These are phyloP conservation scores for Amanita polypyramis DNA, from an alignment of 768 basidiomycete genomes.

Conservation along the genomic window DNA sequence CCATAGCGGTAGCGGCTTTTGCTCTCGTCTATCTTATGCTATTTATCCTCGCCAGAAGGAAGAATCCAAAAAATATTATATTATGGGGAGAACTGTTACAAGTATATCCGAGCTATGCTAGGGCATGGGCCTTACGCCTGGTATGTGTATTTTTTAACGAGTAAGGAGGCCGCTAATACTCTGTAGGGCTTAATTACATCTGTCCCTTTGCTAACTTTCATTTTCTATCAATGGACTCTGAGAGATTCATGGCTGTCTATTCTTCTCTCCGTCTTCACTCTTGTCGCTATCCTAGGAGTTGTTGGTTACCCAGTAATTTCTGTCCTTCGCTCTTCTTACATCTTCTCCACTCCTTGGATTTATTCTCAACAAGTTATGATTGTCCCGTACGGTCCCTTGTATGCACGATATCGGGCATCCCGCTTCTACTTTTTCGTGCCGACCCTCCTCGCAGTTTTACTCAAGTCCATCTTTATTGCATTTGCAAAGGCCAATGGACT, in stretches of 20 bases:
- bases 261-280: slow-evolving; percentile 63
- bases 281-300: slow-evolving; percentile 40
- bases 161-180: slow-evolving; percentile 1
- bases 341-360: slow-evolving; percentile 17
- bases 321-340: slow-evolving; percentile 34
- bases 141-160: slow-evolving; percentile 31
- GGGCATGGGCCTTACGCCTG: slow-evolving; percentile 55
- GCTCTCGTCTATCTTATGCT: slow-evolving; percentile 39
- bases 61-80: slow-evolving; percentile 5
- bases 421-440: slow-evolving; percentile 62
- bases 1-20: slow-evolving; percentile 43
- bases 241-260: slow-evolving; percentile 81
- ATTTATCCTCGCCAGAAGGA: slow-evolving; percentile 19
- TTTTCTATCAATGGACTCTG: slow-evolving; percentile 87
- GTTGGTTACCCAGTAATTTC: slow-evolving; percentile 40
- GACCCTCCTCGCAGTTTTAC: slow-evolving; percentile 44
- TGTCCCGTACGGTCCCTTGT: slow-evolving; percentile 43
- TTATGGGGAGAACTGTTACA: slow-evolving; percentile 11
- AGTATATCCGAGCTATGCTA: slow-evolving; percentile 35
- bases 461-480: slow-evolving; percentile 65
- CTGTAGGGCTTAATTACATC: slow-evolving; percentile 51
- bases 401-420: slow-evolving; percentile 52
- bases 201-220: slow-evolving; percentile 66
- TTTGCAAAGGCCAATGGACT: slow-evolving; percentile 50
- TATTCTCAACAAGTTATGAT: slow-evolving; percentile 25